Evolutionary conservation across 73 alveolate species (phyloP).

Genomic region (Loxodes magnus): DNA sequence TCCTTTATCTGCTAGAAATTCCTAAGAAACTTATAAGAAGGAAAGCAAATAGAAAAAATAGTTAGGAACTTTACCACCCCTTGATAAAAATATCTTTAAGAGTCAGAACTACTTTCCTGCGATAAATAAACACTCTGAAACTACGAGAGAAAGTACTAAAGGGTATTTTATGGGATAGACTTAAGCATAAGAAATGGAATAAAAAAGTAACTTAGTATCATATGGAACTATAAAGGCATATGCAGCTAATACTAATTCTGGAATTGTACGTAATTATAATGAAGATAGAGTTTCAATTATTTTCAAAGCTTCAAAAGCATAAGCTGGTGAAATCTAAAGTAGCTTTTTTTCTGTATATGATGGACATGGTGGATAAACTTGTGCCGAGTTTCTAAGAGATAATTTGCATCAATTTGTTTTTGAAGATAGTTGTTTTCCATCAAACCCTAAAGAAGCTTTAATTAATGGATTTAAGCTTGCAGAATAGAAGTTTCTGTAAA

Average conservation of each 20-base stretch:
- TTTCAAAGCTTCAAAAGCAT: constrained; percentile 55
- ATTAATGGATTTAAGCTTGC: constrained; percentile 77
- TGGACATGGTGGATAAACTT: constrained; percentile 97
- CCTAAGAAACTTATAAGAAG: too few relatives aligned
- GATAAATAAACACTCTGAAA: too few relatives aligned
- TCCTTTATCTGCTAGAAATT: too few relatives aligned
- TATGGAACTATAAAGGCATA: constrained; percentile 81
- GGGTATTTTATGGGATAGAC: too few relatives aligned
- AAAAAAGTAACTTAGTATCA: too few relatives aligned
- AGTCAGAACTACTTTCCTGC: too few relatives aligned
- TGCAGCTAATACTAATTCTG: constrained; percentile 94
- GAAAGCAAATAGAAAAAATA: too few relatives aligned
- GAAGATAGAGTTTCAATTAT: constrained; percentile 93
- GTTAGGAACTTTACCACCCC: too few relatives aligned
- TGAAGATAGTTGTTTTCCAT: constrained; percentile 56
- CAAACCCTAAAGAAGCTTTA: constrained; percentile 76
- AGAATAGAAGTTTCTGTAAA: constrained; percentile 69
- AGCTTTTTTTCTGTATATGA: constrained; percentile 95
- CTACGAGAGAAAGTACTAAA: too few relatives aligned
- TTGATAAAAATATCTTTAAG: too few relatives aligned
- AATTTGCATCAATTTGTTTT: constrained; percentile 65
- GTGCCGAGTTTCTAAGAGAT: constrained; percentile 92
- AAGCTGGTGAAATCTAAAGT: constrained; percentile 75
- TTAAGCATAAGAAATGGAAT: too few relatives aligned
- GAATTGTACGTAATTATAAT: constrained; percentile 86